Percentiles rank a stretch among this genome's conserved stretches.
Evolutionary conservation across 2,329 filamentous ascomycete species (phyloP).

Genomic region (Phialophora verrucosa): DNA sequence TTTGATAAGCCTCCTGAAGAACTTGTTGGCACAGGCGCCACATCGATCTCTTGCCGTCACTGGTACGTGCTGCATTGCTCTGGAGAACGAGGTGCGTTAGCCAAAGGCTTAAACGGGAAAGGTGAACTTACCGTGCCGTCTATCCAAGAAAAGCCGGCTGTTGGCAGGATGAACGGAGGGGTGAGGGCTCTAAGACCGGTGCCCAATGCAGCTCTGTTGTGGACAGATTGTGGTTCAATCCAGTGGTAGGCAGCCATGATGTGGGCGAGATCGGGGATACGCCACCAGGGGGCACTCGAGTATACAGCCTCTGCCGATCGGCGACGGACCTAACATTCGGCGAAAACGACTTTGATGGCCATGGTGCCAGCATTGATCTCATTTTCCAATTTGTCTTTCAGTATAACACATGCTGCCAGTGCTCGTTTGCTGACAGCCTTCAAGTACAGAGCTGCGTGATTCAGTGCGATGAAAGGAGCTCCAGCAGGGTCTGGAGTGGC

Average conservation of each 20-base stretch:
- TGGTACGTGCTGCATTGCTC: not conserved
- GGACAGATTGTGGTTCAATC: conserved; percentile 26
- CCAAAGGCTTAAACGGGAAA: not conserved
- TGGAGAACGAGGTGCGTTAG: not conserved
- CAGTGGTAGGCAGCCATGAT: conserved; percentile 28
- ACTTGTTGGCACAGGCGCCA: conserved; percentile 17
- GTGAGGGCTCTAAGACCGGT: conserved; percentile 17
- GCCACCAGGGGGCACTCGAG: conserved; percentile 25
- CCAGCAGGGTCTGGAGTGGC: conserved; percentile 4
- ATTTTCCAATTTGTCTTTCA: conserved; percentile 13
- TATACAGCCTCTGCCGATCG: conserved; percentile 4
- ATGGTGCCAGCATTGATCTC: conserved; percentile 18
- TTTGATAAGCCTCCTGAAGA: conserved; percentile 15
- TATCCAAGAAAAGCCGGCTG: conserved; percentile 9
- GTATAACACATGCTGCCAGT: not conserved
- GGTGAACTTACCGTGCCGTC: conserved; percentile 3
- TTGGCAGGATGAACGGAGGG: conserved; percentile 19
- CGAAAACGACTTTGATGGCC: conserved; percentile 23
- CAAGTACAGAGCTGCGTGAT: conserved; percentile 18
- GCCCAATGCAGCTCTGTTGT: conserved; percentile 10
- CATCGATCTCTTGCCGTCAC: not conserved
- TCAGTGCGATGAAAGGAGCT: conserved; percentile 19
- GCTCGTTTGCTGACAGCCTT: conserved; percentile 10
- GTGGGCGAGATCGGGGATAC: conserved; percentile 21
- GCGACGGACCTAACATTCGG: conserved; percentile 31